Percentiles rank a stretch among this genome's conserved stretches.
Evolutionary conservation across 768 basidiomycete species (phyloP).

Genomic region (Suillus spraguei): DNA sequence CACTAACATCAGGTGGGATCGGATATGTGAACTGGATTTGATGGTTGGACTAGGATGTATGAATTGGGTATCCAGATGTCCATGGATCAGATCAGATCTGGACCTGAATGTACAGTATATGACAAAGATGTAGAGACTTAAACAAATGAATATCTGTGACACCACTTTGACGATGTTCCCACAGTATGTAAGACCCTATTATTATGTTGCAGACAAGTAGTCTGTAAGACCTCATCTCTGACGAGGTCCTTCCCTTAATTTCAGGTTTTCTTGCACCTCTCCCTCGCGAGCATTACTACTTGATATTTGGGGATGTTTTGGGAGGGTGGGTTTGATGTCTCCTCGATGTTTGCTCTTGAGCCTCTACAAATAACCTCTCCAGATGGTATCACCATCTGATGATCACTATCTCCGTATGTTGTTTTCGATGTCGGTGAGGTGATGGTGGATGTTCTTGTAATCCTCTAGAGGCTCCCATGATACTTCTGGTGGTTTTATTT

Average conservation of each 20-base stretch:
- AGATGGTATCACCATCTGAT: background rate
- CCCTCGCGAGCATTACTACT: background rate
- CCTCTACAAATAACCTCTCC: background rate
- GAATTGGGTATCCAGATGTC: no score
- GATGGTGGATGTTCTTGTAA: background rate
- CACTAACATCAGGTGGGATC: no score
- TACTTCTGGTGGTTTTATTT: background rate
- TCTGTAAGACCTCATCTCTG: background rate
- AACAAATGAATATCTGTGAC: no score
- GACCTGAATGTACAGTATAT: no score
- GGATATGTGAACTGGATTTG: no score
- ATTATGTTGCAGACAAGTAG: background rate
- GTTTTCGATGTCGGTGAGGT: background rate
- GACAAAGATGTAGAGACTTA: no score
- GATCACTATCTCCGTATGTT: background rate
- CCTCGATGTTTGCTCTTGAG: background rate
- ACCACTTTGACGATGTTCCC: background rate
- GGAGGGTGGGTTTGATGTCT: background rate
- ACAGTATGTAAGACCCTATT: background rate
- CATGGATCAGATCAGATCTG: no score
- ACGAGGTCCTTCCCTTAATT: background rate
- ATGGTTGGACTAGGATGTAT: no score
- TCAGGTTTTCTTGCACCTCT: background rate
- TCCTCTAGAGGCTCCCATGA: conserved; percentile 1
- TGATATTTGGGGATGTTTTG: background rate